Conservation (phyloP, 306 rosid species). For the Astragalus glycyphyllos region DNA sequence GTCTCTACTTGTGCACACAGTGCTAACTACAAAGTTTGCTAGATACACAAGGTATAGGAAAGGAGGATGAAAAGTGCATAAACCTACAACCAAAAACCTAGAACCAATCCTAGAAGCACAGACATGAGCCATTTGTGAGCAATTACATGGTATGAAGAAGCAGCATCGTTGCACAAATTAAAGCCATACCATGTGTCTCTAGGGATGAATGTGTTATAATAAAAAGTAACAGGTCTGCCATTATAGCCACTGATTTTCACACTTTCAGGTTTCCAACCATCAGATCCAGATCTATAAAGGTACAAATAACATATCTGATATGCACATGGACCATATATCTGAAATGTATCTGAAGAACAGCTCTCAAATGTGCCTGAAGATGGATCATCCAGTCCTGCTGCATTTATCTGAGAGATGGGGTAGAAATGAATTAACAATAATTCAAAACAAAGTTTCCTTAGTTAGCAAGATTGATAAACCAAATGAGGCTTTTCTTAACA, state of each 20-base stretch:
- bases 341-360: conserved; percentile 57
- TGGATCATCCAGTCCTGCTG: conserved; percentile 56
- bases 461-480: background rate
- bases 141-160: conserved; percentile 53
- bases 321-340: conserved; percentile 57
- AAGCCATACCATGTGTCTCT: conserved; percentile 79
- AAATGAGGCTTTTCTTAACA: background rate
- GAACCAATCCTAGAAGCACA: conserved; percentile 47
- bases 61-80: conserved; percentile 25
- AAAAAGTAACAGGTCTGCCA: conserved; percentile 65
- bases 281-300: conserved; percentile 69
- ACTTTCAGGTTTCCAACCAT: conserved; percentile 81
- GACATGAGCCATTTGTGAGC: conserved; percentile 41
- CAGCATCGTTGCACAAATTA: conserved; percentile 57
- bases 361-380: conserved; percentile 52
- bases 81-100: conserved; percentile 48
- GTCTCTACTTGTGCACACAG: background rate
- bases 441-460: conserved; percentile 12
- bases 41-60: conserved; percentile 28
- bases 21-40: conserved; percentile 29
- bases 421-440: conserved; percentile 22
- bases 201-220: conserved; percentile 72
- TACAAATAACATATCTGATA: conserved; percentile 68
- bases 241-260: conserved; percentile 69
- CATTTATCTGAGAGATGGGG: conserved; percentile 49